phyloP scores from a whole-genome alignment of 331 rosid genomes.

The Pyrus hybrid region DNA sequence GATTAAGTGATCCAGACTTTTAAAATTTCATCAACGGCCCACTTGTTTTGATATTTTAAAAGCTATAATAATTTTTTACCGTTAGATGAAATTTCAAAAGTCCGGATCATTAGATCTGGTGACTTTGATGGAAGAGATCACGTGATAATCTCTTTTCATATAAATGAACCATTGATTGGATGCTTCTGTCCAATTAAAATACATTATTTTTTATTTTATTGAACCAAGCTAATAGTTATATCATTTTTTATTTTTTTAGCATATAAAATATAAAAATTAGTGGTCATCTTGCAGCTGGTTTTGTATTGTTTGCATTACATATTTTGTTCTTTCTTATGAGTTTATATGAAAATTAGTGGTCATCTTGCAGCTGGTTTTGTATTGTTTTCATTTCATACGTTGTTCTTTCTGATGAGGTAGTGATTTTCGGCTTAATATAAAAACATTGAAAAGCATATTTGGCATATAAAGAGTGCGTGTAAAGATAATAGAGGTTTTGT shows the following conservation, averaged over 20 bases:
- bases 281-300: background rate
- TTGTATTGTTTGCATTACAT: background rate
- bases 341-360: background rate
- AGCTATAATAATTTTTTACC: fast-evolving
- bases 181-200: background rate
- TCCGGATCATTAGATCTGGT: fast-evolving
- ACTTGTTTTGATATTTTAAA: too few species aligned
- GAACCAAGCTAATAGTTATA: background rate
- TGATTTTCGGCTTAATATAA: background rate
- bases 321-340: background rate
- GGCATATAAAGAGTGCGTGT: background rate
- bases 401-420: background rate
- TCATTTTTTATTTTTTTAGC: background rate
- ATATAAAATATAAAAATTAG: background rate
- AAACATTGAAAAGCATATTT: background rate
- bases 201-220: background rate
- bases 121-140: fast-evolving
- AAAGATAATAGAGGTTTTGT: too few species aligned
- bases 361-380: background rate
- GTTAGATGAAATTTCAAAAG: fast-evolving
- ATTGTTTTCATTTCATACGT: background rate
- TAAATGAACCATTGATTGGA: background rate
- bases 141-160: too few species aligned
- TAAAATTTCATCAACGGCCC: fast-evolving
- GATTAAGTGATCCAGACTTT: too few species aligned